These are phyloP conservation scores for Peronosclerospora sorghi DNA, from an alignment of 352 stramenopile genomes.

Conservation along the genomic window DNA sequence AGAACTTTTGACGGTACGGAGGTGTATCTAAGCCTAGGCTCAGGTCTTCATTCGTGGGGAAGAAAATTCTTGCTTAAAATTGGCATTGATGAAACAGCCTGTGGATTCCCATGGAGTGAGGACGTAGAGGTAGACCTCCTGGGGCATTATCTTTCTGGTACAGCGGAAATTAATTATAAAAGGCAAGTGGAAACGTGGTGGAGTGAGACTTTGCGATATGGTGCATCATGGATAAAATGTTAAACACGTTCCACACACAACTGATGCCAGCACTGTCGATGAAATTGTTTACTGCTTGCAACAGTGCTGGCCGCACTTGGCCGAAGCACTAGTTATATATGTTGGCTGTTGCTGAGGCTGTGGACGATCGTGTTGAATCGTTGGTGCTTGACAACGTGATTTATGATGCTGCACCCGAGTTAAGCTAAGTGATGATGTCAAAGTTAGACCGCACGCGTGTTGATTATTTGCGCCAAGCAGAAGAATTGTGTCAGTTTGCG, in stretches of 20 bases:
- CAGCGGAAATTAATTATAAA: conserved; percentile 1
- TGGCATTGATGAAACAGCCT: background rate
- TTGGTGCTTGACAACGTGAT: background rate
- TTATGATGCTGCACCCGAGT: background rate
- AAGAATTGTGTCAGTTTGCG: background rate
- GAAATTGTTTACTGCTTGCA: background rate
- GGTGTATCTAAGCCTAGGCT: background rate
- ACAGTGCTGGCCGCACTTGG: background rate
- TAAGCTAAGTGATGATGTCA: background rate
- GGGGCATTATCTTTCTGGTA: background rate
- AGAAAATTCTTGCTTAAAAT: background rate
- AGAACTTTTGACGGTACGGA: background rate
- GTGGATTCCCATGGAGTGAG: conserved; percentile 1
- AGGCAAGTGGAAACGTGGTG: conserved; percentile 6
- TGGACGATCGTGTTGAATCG: background rate
- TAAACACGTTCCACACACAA: background rate
- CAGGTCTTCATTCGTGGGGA: background rate
- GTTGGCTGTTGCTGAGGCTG: background rate
- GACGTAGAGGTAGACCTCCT: conserved; percentile 3
- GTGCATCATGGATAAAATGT: conserved; percentile 1
- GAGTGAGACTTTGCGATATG: background rate
- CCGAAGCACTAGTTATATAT: background rate
- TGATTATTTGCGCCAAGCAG: background rate
- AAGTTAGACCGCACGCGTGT: background rate
- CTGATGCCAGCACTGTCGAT: background rate